phyloP scores from a whole-genome alignment of 2,329 filamentous ascomycete genomes.

The Diaporthe aspalathi region DNA sequence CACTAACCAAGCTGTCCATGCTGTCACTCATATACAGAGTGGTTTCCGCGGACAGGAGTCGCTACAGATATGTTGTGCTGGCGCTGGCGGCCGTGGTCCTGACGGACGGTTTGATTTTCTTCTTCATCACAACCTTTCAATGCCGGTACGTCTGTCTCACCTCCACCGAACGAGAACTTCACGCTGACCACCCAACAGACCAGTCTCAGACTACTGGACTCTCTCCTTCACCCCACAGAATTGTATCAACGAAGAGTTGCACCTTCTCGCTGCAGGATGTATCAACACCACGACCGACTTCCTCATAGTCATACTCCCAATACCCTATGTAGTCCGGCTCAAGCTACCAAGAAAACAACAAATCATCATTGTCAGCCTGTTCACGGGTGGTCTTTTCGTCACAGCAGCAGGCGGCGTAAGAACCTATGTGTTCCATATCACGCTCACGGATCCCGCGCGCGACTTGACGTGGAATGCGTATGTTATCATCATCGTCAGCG shows the following conservation, averaged over 20 bases:
- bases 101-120: constrained; percentile 49
- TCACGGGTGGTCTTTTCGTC: constrained; percentile 62
- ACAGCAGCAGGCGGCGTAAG: constrained; percentile 52
- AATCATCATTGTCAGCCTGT: constrained; percentile 58
- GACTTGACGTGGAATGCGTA: constrained; percentile 53
- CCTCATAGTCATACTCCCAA: constrained; percentile 62
- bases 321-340: constrained; percentile 57
- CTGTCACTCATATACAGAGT: constrained; percentile 53
- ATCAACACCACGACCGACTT: constrained; percentile 72
- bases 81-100: constrained; percentile 47
- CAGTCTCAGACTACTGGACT: constrained; percentile 53
- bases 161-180: constrained; percentile 42
- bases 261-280: constrained; percentile 65
- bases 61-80: constrained; percentile 47
- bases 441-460: constrained; percentile 43
- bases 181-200: constrained; percentile 47
- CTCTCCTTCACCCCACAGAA: constrained; percentile 48
- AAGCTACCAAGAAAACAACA: constrained; percentile 61
- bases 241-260: constrained; percentile 61
- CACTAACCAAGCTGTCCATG: constrained; percentile 55
- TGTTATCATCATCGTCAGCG: constrained; percentile 50
- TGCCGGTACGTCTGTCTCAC: constrained; percentile 49
- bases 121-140: constrained; percentile 52
- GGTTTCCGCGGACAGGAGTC: constrained; percentile 47
- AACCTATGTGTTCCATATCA: constrained; percentile 51